phyloP scores from a whole-genome alignment of 2,329 filamentous ascomycete species.

The Pseudocercospora fijiensis region DNA sequence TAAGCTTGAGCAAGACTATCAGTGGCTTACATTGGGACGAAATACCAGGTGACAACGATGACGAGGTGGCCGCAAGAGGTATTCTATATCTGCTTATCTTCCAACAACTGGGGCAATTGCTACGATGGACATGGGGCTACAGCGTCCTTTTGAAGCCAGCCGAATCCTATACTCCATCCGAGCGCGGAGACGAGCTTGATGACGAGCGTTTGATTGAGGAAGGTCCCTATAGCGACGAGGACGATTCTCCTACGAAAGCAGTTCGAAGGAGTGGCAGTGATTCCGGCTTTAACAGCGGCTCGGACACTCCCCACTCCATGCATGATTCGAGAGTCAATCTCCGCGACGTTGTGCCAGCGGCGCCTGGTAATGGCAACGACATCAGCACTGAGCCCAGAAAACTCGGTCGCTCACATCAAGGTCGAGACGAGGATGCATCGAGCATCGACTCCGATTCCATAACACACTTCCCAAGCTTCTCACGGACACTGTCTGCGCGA shows the following conservation, averaged over 20 bases:
- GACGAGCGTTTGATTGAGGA: constrained; percentile 44
- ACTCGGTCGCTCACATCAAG: constrained; percentile 34
- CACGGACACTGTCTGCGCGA: constrained; percentile 23
- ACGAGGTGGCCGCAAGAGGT: constrained; percentile 88
- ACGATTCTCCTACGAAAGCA: constrained; percentile 35
- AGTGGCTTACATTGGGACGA: constrained; percentile 91
- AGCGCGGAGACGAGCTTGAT: constrained; percentile 56
- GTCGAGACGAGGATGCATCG: constrained; percentile 13
- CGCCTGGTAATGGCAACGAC: constrained; percentile 52
- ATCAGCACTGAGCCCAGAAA: constrained; percentile 42
- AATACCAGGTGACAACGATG: constrained; percentile 87
- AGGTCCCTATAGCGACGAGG: constrained; percentile 57
- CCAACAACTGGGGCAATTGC: constrained; percentile 91
- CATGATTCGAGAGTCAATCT: constrained; percentile 16
- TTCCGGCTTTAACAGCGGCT: constrained; percentile 50
- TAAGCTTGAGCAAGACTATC: constrained; percentile 89
- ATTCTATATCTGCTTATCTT: constrained; percentile 96
- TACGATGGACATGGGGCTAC: constrained; percentile 98
- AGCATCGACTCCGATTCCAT: constrained; percentile 50
- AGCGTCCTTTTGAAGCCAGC: constrained; percentile 89
- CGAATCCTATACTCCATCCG: constrained; percentile 67
- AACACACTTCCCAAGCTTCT: constrained; percentile 44
- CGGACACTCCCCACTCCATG: constrained; percentile 42
- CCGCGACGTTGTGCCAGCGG: constrained; percentile 37
- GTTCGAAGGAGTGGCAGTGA: constrained; percentile 29